Base-by-base conservation (phyloP, 2,329 filamentous ascomycete genomes). In the Sporothrix phasma region DNA sequence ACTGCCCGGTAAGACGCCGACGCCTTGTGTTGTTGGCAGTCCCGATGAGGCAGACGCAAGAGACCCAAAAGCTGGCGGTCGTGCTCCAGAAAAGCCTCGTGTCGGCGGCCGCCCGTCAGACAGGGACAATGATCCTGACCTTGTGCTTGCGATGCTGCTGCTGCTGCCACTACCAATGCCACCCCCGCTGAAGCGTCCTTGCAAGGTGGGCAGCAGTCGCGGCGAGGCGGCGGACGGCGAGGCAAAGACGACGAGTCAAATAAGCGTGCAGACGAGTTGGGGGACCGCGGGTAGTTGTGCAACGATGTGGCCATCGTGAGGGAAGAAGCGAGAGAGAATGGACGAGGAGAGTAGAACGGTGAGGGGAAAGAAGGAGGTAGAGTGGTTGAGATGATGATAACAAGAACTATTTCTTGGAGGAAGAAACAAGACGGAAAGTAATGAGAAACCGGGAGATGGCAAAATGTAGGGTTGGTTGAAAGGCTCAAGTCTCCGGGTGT, bases 221-320 rank as follows among this genome's bases (percentile, higher is more conserved):
- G 84, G 84, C 22, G 84, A 87, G 31, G 83, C 81, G 64, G 83
- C 80, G 65, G 84, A 85, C 26, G 84, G 85, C 65, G 84, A 85
- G 29, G 84, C 85, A 69, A 84, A 56, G 84, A 84, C 11, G 84
- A 85, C 66, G 84, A 86, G 74, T 85, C 83, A 79, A 84, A 86
- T 68, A 83, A 85, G 73, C 80, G 79, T 67, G 80, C 81, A 68
- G 83, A 85, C 66, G 78, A 79, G 73, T 85, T 85, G 66, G 84
- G 84, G 65, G 84, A 86, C 74, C 82, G 83, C 70, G 81, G 76
- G 73, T 83, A 86, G 59, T 79, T 83, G 76, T 86, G 83, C 70
- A 81, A 77, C 73, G 76, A 75, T 65, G 82, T 78, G 70, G 82
- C 78, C 83, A 86, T 86, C 71, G 69, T 74, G 72, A 66, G 6